Conservation (phyloP, 306 rosid species). For the Psophocarpus tetragonolobus region DNA sequence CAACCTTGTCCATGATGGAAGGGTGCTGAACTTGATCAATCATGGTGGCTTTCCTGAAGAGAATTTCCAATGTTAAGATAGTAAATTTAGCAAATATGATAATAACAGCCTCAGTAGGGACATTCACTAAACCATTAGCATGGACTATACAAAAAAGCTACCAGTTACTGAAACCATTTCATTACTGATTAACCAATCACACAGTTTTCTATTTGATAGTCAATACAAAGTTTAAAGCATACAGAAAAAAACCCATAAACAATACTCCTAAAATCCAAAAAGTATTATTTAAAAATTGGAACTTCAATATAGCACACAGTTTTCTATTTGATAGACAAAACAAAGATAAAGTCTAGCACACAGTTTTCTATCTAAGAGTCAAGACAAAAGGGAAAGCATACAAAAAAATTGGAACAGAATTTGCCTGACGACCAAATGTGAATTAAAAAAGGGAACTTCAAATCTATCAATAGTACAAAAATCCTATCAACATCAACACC, state of each 20-base stretch:
- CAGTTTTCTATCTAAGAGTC: background rate
- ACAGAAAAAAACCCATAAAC: no score
- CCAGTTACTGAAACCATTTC: background rate
- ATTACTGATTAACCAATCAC: background rate
- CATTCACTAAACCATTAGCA: background rate
- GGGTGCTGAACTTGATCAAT: slow-evolving; percentile 86
- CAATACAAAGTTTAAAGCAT: background rate
- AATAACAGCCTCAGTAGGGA: background rate
- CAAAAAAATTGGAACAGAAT: background rate
- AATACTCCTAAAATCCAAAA: no score
- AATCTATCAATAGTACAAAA: background rate
- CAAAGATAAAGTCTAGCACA: background rate
- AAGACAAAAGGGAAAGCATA: background rate
- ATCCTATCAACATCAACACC: background rate
- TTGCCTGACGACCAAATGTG: background rate
- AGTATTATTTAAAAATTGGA: no score
- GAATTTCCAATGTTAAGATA: background rate
- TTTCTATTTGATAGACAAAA: no score
- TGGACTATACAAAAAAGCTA: background rate
- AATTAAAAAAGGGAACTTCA: background rate
- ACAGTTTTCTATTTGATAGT: background rate
- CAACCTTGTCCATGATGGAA: slow-evolving; percentile 67
- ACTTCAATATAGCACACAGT: no score
- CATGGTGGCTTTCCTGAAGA: slow-evolving; percentile 55
- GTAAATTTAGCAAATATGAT: background rate